Evolutionary conservation across 208 protist species (phyloP), one percentile per base, ranked within the genome.

Genomic region (Wallacemonas rigidus): DNA sequence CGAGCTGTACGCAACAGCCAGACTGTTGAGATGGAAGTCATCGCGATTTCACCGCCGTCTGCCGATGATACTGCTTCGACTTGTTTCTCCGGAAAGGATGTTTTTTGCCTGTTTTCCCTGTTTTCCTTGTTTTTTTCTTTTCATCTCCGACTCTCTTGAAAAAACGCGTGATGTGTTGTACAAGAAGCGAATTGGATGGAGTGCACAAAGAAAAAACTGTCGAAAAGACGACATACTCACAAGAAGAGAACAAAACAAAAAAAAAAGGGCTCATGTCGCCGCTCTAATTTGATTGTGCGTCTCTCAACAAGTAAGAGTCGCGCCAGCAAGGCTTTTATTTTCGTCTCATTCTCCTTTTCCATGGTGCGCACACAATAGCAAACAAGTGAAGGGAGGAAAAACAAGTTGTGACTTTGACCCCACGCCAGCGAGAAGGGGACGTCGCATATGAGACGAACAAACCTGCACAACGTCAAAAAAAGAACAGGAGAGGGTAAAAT

Each of bases 401-500:
- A 57, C 15, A 57, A 57, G 17, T 15, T 6, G 53, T 50, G 45
- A 14, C 45, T 14, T 50, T 50, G 6, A 50, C 45, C 45, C 45
- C 45, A 50, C 45, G 45, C 45, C 1, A 1, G 45, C 45, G 45
- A 50, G 45, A 50, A 50, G 45, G 45, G 45, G 45, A 50, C 12
- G 12, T 6, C 45, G 12, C 45, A 12, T 50, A 50, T 50, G 45
- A 50, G 45, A 58, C 11, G n/a, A 58, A 58, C 53, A 58, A 58
- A n/a, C n/a, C 53, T 38, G 26, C 11, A 58, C 11, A 36, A 58
- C 6, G 53, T 15, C 48, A 50, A 54, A 39, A 40, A 43, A 40
- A 15, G 68, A 72, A 58, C 54, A n/a, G 38, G 17, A 55, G 14
- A 69, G 55, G 43, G 36, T 70, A 56, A 70, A 65, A 17, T 41